Base-by-base conservation (phyloP, 2,329 filamentous ascomycete species). In the Fusarium illudens region DNA sequence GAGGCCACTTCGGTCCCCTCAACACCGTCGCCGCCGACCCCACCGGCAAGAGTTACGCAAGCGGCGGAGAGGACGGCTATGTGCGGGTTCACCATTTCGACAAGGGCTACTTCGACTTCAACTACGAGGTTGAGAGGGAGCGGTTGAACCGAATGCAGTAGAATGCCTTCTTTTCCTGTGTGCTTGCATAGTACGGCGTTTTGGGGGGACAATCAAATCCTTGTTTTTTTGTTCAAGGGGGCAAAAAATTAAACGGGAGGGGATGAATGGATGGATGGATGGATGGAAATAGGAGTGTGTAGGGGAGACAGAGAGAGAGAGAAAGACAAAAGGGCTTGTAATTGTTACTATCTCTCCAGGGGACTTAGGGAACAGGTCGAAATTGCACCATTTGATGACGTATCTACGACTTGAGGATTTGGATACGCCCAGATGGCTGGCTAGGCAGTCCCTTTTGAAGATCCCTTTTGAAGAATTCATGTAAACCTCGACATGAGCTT, bases 51-150 rank as follows among this genome's bases (percentile, higher is more conserved):
- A 90, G 93, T 76, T 99, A 99, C 83, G 94, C 94, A 76, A 95
- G 91, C 77, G 96, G 96, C 74, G 95, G 94, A 82, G 96, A 99
- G 84, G 96, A 99, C 82, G 96, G 96, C 77, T 99, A 99, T 84
- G 95, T 99, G 70, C 92, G 96, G 77, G 91, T 98, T 73, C 96
- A 99, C 84, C 93, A 97, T 83, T 99, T 99, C 82, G 96, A 99
- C 84, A 97, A 97, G 87, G 89, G 91, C 67, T 99, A 97, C 87
- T 98, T 96, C 80, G 96, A 99, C 82, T 99, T 99, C 84, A 89
- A 92, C 86, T 99, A 97, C 81, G 96, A 99, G 86, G 96, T 98
- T 66, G 96, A 99, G 89, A 87, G 94, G 81, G 94, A 97, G 84
- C 82, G 84, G 68, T 77, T 81, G 75, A 86, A 86, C 81, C 79